These are phyloP conservation scores for Rhytidiadelphus loreus DNA, from an alignment of 225 moss, liverwort and hornwort species.

Conservation along the genomic window DNA sequence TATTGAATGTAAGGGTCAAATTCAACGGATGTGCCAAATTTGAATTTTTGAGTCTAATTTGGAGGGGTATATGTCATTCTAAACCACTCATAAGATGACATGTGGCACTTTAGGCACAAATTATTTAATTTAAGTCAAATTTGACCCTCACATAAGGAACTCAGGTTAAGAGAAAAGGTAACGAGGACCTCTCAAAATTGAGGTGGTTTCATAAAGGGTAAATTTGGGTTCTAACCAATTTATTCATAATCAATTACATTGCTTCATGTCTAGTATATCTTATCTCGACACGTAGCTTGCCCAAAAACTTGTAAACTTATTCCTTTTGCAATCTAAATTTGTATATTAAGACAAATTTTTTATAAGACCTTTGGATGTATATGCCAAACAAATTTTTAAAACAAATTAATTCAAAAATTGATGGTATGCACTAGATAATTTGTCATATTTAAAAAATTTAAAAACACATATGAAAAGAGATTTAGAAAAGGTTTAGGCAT, in stretches of 20 bases:
- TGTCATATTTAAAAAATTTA: fast-evolving
- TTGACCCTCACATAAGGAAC: not conserved
- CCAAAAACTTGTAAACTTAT: not conserved
- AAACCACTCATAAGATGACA: not conserved
- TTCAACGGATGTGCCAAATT: not conserved
- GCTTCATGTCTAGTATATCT: not conserved
- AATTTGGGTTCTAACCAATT: no score
- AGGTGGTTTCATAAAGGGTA: fast-evolving
- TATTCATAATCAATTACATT: not conserved
- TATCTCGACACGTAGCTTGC: fast-evolving
- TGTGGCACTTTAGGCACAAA: not conserved
- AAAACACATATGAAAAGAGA: not conserved
- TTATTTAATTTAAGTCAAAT: not conserved
- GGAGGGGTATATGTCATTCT: not conserved
- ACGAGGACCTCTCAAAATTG: fast-evolving
- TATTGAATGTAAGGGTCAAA: not conserved
- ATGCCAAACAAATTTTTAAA: not conserved
- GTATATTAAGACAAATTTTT: not conserved
- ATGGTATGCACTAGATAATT: fast-evolving
- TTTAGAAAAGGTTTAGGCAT: not conserved
- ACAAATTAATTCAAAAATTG: not conserved
- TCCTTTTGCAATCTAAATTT: no score
- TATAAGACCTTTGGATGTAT: not conserved
- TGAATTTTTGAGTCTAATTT: not conserved
- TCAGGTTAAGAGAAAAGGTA: not conserved